Conservation (phyloP, 148 eudicot genomes). For the Limonium bicolor region DNA sequence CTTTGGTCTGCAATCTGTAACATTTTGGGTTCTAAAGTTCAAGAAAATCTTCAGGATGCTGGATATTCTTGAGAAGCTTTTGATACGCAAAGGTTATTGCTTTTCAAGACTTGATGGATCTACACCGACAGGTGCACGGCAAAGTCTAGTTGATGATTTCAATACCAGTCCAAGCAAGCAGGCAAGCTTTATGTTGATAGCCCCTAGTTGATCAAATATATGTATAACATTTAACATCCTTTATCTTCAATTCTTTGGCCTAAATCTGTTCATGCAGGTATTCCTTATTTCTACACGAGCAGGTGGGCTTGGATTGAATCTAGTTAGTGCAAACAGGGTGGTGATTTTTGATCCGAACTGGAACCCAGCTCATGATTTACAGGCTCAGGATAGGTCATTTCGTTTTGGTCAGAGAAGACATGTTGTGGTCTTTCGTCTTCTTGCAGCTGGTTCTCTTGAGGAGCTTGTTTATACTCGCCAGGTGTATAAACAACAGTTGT, state of each 20-base stretch:
- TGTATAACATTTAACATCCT: no score
- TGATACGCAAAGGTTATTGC: conserved; percentile 83
- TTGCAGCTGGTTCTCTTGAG: conserved; percentile 94
- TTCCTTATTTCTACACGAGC: conserved; percentile 87
- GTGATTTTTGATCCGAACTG: conserved; percentile 92
- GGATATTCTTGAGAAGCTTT: conserved; percentile 76
- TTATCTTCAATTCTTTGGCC: no score
- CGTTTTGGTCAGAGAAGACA: conserved; percentile 96
- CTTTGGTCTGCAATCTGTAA: neutral
- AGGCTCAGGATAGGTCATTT: conserved; percentile 94
- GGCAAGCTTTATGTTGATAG: conserved; percentile 18
- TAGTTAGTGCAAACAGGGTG: conserved; percentile 86
- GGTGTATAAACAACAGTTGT: conserved; percentile 90
- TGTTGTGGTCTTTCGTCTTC: conserved; percentile 84
- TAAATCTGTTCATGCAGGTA: conserved; percentile 33
- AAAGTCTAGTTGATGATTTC: conserved; percentile 85
- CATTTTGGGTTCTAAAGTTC: neutral
- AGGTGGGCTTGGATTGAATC: conserved; percentile 88
- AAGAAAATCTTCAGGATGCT: conserved; percentile 52
- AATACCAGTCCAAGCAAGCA: conserved; percentile 98
- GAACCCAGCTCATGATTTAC: conserved; percentile 92
- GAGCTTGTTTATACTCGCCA: conserved; percentile 88
- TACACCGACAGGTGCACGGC: conserved; percentile 77
- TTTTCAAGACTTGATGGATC: conserved; percentile 93
- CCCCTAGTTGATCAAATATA: no score